Evolutionary conservation across 495 filamentous ascomycete species (phyloP).

Genomic region (Podospora pseudoanserina): DNA sequence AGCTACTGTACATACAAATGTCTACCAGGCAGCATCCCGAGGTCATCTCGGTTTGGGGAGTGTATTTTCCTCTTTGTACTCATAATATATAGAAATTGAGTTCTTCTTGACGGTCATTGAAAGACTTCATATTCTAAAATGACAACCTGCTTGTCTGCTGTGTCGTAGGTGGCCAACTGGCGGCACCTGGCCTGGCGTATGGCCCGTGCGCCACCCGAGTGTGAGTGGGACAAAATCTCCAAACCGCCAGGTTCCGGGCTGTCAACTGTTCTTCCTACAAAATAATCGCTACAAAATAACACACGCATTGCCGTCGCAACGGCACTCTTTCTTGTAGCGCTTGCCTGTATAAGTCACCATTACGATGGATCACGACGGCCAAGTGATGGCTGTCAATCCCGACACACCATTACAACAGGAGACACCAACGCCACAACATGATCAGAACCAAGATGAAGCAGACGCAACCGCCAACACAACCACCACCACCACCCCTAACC

Average conservation of each 20-base stretch:
- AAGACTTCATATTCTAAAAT: too few species aligned
- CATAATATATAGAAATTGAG: too few species aligned
- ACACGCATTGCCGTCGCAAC: background rate
- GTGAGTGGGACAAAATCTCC: background rate
- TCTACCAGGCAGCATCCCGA: background rate
- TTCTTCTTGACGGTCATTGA: too few species aligned
- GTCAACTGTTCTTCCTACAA: background rate
- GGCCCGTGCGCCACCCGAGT: too few species aligned
- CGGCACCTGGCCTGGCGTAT: too few species aligned
- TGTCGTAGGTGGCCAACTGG: too few species aligned
- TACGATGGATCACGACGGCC: slow-evolving; percentile 2
- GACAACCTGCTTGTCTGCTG: too few species aligned
- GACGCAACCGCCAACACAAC: background rate
- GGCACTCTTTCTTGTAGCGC: background rate
- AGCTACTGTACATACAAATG: too few species aligned
- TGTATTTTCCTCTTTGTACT: too few species aligned
- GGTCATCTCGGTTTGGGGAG: background rate
- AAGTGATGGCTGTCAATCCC: background rate
- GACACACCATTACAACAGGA: background rate
- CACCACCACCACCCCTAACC: background rate
- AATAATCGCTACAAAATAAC: slow-evolving; percentile 6
- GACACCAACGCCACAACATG: background rate
- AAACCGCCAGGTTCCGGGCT: background rate
- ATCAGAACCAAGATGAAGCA: background rate
- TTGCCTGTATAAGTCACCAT: background rate